A percentile compares a stretch with the other conserved stretches of the same genome.
Evolutionary conservation across 352 stramenopile species (phyloP).

Genomic region (Pythium vanterpoolii): DNA sequence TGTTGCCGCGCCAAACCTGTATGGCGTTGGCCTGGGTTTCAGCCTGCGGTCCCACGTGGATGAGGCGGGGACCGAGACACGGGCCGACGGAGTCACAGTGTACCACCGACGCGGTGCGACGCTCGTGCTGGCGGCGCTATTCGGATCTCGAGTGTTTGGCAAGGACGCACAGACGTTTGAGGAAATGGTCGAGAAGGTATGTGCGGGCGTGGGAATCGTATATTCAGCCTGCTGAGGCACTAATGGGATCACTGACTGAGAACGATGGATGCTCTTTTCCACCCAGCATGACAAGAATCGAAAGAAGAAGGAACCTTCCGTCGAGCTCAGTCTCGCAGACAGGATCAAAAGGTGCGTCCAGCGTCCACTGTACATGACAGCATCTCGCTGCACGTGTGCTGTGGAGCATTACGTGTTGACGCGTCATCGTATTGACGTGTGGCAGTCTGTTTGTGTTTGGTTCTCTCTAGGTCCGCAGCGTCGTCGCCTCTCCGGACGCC

Average conservation of each 20-base stretch:
- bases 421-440: background rate
- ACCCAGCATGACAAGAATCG: constrained; percentile 19
- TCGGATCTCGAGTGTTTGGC: constrained; percentile 60
- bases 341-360: constrained; percentile 22
- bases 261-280: background rate
- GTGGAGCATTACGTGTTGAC: no score
- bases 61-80: constrained; percentile 72
- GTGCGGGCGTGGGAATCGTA: no score
- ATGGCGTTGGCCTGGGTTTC: constrained; percentile 78
- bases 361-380: background rate
- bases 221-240: background rate
- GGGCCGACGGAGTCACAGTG: constrained; percentile 82
- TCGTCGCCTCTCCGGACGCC: background rate
- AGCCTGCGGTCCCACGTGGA: constrained; percentile 71
- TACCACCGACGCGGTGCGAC: constrained; percentile 76
- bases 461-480: background rate
- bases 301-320: constrained; percentile 24
- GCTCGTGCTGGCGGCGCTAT: constrained; percentile 68
- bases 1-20: constrained; percentile 25
- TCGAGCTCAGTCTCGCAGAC: constrained; percentile 11
- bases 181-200: constrained; percentile 82
- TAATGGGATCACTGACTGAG: background rate
- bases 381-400: no score
- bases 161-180: constrained; percentile 55
- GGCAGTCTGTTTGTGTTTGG: constrained; percentile 12